Evolutionary conservation across 176 grass and related monocot species (phyloP), one percentile per base, ranked within the genome.

Genomic region (Elaeis guineensis): DNA sequence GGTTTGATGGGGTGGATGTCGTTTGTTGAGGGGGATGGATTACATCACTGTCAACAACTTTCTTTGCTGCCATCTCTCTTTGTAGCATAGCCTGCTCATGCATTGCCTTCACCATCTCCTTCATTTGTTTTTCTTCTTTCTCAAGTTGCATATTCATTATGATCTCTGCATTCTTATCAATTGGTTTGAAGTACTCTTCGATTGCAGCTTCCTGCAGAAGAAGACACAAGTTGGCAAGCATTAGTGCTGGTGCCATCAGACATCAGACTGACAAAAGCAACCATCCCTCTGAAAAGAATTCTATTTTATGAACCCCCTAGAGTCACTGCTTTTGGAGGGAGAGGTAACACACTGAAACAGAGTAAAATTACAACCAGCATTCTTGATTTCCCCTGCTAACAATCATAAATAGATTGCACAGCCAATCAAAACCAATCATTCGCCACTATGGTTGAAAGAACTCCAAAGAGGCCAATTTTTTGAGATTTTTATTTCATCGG

Each of bases 161-260:
- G 50, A 82, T 82, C 53, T 97, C 44, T 56, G 84, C 84, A 67
- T 71, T 68, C 67, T 85, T 82, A 71, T 89, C 93, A 24, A 97
- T 83, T 30, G 87, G 87, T 72, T 97, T 85, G 67, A 97, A 97
- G 62, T 91, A 87, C 19, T 89, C 73, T 35, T 97, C 87, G 22
- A 97, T 91, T 51, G 84, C 69, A 60, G 84, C 69, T 83, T 97
- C 93, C 93, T 91, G 69, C 32, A 67, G 68, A 76, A 67, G 68
- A 76, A 67, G 25, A 59, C 22, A 30, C 19, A 64, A 54, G 25
- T 48, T 16, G 64, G 17, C 49, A 49, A 52, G 21, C 54, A 51
- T 50, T 5, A 75, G 16, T 35, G 30, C 44, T 17, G 32, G 26
- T 19, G 5, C 7, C 23, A 17, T 16, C n/a, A 49, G 63, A 73